phyloP scores from a whole-genome alignment of 2,329 filamentous ascomycete species.

The Phyllosticta capitalensis region DNA sequence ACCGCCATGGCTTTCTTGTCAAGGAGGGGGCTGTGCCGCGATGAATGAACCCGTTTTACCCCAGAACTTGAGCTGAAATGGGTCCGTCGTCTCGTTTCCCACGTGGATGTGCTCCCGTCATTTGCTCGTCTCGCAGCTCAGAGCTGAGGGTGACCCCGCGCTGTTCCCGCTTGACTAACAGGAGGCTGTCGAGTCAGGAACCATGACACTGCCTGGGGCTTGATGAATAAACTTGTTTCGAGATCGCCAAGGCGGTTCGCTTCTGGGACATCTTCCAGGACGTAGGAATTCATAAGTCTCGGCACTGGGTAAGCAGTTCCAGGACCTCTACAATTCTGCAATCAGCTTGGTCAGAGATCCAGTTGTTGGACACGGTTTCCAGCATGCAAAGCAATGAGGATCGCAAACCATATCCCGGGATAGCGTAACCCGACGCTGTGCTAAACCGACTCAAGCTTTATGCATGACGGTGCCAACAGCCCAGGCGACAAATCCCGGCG shows the following conservation, averaged over 20 bases:
- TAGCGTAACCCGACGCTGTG: not conserved
- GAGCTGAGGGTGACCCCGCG: not conserved
- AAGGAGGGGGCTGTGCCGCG: not conserved
- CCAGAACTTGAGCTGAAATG: not conserved
- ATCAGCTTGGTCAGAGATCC: not conserved
- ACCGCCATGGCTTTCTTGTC: not conserved
- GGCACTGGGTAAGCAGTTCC: not conserved
- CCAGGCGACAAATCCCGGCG: not conserved
- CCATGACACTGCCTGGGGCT: not conserved
- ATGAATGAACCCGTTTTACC: not conserved
- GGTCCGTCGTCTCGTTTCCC: not conserved
- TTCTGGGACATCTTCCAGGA: not conserved
- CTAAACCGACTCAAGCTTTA: not conserved
- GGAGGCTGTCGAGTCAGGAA: not conserved
- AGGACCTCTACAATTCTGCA: not conserved
- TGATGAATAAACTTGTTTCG: not conserved
- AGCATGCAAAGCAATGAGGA: not conserved
- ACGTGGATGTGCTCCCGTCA: not conserved
- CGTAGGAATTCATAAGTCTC: not conserved
- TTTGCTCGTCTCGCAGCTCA: not conserved
- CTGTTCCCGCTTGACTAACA: not conserved
- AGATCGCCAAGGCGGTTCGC: not conserved
- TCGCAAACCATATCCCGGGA: not conserved
- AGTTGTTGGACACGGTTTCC: not conserved
- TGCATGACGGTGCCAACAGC: not conserved